These are phyloP conservation scores for Daldinia childiae DNA, from an alignment of 495 filamentous ascomycete species.

Conservation along the genomic window DNA sequence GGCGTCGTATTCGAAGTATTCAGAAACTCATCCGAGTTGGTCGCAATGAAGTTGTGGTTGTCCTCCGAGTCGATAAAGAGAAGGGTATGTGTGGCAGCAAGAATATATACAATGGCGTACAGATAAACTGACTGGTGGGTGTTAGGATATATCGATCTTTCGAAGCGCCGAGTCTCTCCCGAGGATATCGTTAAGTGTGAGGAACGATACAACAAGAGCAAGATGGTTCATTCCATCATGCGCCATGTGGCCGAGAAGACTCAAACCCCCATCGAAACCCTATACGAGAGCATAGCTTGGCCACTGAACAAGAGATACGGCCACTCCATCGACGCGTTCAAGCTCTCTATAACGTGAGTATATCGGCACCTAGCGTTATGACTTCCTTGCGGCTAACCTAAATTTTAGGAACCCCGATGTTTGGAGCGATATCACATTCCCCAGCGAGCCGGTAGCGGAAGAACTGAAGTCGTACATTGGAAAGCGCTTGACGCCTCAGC, in stretches of 20 bases:
- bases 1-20: slow-evolving; percentile 96
- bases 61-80: slow-evolving; percentile 97
- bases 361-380: background rate
- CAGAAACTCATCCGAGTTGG: slow-evolving; percentile 99
- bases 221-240: slow-evolving; percentile 98
- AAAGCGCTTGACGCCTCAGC: slow-evolving; percentile 95
- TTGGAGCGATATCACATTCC: slow-evolving; percentile 91
- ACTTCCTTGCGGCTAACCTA: background rate
- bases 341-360: slow-evolving; percentile 94
- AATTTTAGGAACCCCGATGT: slow-evolving; percentile 84
- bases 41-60: slow-evolving; percentile 97
- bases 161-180: slow-evolving; percentile 94
- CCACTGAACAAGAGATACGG: slow-evolving; percentile 97
- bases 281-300: slow-evolving; percentile 96
- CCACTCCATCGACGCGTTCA: slow-evolving; percentile 96
- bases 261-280: slow-evolving; percentile 86
- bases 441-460: slow-evolving; percentile 81
- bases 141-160: slow-evolving; percentile 94
- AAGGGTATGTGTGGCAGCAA: slow-evolving; percentile 70
- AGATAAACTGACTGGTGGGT: slow-evolving; percentile 18
- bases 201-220: slow-evolving; percentile 99
- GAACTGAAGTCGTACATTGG: slow-evolving; percentile 93
- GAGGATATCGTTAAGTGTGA: slow-evolving; percentile 99
- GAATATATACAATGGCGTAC: slow-evolving; percentile 14
- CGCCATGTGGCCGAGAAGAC: slow-evolving; percentile 98